phyloP scores from a whole-genome alignment of 495 filamentous ascomycete species.

The Halenospora varia region DNA sequence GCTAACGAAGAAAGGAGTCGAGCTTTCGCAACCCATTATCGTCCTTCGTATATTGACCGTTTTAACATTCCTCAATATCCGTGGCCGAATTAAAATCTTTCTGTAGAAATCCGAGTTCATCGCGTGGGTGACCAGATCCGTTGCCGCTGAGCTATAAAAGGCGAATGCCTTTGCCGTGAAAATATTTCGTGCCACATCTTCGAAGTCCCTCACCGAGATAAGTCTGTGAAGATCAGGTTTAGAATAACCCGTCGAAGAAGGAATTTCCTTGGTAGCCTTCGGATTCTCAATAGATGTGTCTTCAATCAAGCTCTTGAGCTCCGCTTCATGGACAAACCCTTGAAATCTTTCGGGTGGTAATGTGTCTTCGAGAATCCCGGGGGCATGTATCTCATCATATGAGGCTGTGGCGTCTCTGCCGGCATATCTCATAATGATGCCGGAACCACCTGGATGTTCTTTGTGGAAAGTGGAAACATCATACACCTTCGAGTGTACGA shows the following conservation, averaged over 20 bases:
- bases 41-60: conserved; percentile 45
- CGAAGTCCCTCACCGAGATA: conserved; percentile 71
- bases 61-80: conserved; percentile 64
- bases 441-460: conserved; percentile 57
- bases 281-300: neutral
- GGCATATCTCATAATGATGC: conserved; percentile 71
- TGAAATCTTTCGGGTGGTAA: neutral
- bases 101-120: conserved; percentile 48
- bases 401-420: conserved; percentile 75
- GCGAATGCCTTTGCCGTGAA: conserved; percentile 70
- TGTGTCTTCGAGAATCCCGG: no score
- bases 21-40: conserved; percentile 55
- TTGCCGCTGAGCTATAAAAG: conserved; percentile 75
- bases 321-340: conserved; percentile 23
- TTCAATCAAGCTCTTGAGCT: conserved; percentile 21
- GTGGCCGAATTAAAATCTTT: conserved; percentile 64
- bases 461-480: conserved; percentile 61
- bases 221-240: conserved; percentile 64
- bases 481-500: conserved; percentile 67
- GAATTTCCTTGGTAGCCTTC: neutral
- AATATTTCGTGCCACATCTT: conserved; percentile 55
- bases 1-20: conserved; percentile 61
- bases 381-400: conserved; percentile 58
- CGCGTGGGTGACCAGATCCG: conserved; percentile 60
- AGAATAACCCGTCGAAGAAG: neutral